Evolutionary conservation across 2,329 filamentous ascomycete species (phyloP).

Genomic region (Chaetomiaceae sp.): DNA sequence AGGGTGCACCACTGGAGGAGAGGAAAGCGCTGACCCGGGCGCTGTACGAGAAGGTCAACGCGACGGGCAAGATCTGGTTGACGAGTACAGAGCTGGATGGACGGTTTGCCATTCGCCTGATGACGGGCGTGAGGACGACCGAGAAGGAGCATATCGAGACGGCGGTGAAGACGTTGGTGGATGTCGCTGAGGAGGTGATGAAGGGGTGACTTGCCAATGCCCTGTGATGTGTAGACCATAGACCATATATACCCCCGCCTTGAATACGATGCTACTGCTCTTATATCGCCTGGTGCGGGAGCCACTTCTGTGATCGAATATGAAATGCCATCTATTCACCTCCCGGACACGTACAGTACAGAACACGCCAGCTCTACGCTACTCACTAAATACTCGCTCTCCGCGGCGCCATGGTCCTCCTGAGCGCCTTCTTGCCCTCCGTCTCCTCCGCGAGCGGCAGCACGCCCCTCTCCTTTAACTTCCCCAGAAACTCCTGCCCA

Average conservation of each 20-base stretch:
- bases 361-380: neutral
- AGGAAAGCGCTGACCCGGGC: constrained; percentile 64
- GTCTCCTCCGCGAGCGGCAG: constrained; percentile 65
- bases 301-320: too few species aligned
- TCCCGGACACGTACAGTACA: neutral
- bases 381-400: constrained; percentile 65
- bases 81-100: constrained; percentile 70
- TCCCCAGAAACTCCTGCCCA: constrained; percentile 71
- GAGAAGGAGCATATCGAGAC: constrained; percentile 66
- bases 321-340: neutral
- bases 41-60: constrained; percentile 70
- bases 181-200: constrained; percentile 52
- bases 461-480: constrained; percentile 70
- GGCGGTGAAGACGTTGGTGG: constrained; percentile 69
- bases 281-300: neutral
- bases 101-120: constrained; percentile 72
- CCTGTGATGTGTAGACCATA: neutral
- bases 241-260: neutral
- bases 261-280: neutral
- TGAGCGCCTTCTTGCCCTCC: constrained; percentile 68
- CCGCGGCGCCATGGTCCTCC: constrained; percentile 72
- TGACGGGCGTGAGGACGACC: constrained; percentile 63
- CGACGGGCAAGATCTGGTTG: constrained; percentile 70
- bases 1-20: constrained; percentile 33
- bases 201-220: constrained; percentile 8